Base-by-base conservation (phyloP, 2,329 filamentous ascomycete species). In the Claviceps cyperi region DNA sequence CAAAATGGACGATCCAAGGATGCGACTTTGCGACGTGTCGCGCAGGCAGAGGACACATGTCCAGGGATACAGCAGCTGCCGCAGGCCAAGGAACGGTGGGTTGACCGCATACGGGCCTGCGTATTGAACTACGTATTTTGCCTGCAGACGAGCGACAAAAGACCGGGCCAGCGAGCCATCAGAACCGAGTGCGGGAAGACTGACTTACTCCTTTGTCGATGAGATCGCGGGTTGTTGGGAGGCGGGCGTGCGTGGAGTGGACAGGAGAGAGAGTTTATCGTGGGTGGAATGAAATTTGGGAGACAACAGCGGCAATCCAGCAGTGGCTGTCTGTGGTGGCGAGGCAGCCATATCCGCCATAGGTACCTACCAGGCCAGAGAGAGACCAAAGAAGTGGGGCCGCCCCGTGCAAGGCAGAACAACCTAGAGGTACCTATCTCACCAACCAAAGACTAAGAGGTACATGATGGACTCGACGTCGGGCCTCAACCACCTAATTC, bases 41-140 rank as follows among this genome's bases (percentile, higher is more conserved):
- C 52, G 48, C 52, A 44, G 50, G 43, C 52, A 55, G 54, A 59
- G 57, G 57, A 59, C 57, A 59, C 56, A 51, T 56, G 57, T 58
- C 50, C 52, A 51, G 49, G 52, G 53, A 50, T 51, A 47, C 24
- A 50, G 53, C 50, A 43, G 48, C 50, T 36, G 51, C 54, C 44
- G 52, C 54, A 56, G 51, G 52, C 49, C 54, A 53, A 48, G 41
- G 53, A 41, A 48, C 36, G 53, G 51, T 52, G 53, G 50, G 46
- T 51, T 50, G 40, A 50, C 41, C 41, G 38, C 21, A 40, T 39
- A 40, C 37, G 49, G 44, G 28, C 28, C 28, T 32, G 28, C 28
- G 28, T 32, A 32, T 32, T 32, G 28, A 32, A 32, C 28, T 32
- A 9, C 28, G 9, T 32, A 11, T 32, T 32, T 4, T 32, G 43